Evolutionary conservation across 371 early-diverging fungal genomes (phyloP).

Genomic region (Apophysomyces sp.): DNA sequence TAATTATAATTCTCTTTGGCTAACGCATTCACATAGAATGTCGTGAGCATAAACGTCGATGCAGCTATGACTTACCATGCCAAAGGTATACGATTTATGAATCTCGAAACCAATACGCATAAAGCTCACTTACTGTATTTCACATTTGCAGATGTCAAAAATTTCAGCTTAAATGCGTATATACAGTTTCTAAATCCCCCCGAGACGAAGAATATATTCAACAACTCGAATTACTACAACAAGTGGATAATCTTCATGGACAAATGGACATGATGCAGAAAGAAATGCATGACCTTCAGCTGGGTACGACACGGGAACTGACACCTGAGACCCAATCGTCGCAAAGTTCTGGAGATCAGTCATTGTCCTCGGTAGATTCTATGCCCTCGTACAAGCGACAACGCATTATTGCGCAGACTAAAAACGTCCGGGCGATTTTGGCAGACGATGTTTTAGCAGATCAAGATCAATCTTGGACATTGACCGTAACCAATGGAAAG

Average conservation of each 20-base stretch:
- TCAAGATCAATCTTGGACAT: slow-evolving; percentile 14
- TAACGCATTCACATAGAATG: slow-evolving; percentile 21
- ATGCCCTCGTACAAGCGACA: not conserved
- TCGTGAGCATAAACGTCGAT: slow-evolving; percentile 40
- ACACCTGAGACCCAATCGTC: not conserved
- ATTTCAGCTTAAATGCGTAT: slow-evolving; percentile 26
- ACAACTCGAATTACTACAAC: slow-evolving; percentile 12
- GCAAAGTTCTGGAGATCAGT: not conserved
- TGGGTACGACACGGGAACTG: slow-evolving; percentile 10
- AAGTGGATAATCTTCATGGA: slow-evolving; percentile 11
- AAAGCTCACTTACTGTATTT: not conserved
- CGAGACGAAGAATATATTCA: slow-evolving; percentile 38
- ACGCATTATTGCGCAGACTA: slow-evolving; percentile 8
- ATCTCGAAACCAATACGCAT: not conserved
- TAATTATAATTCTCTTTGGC: not conserved
- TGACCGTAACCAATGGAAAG: slow-evolving; percentile 29
- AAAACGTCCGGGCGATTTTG: slow-evolving; percentile 2
- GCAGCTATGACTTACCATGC: slow-evolving; percentile 39
- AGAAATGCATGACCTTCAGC: slow-evolving; percentile 20
- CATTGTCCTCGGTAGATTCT: not conserved
- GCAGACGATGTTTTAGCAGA: not conserved
- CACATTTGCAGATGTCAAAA: slow-evolving; percentile 25
- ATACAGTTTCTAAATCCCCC: slow-evolving; percentile 35
- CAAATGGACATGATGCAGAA: slow-evolving; percentile 18
- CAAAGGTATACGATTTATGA: slow-evolving; percentile 25